Base-by-base conservation (phyloP, 2,329 filamentous ascomycete genomes). In the Myriosclerotinia duriaeana region DNA sequence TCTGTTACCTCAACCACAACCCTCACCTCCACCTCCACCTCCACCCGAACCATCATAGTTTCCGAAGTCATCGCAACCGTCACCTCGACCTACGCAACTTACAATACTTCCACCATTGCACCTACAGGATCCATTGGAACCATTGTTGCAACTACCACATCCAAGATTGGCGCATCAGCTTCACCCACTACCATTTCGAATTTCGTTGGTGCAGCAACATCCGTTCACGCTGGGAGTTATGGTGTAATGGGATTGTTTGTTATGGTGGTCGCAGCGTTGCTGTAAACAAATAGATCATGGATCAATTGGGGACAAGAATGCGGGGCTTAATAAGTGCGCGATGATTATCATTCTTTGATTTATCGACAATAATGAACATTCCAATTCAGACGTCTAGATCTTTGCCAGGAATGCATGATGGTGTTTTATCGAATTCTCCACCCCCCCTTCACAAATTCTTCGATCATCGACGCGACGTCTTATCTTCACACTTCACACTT, bases 1-100 rank as follows among this genome's bases (percentile, higher is more conserved):
- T 48, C 42, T 34, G 14, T 38, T 2, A 42, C 42, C 34, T 59
- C 63, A 20, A 60, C 42, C 1, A 65, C 46, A 3, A 65, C 63
- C 26, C 53, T n/a, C 53, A 60, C 54, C 8, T 42, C 54, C 14
- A 65, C 63, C 22, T 48, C 63, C 6, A 53, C 54, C 36, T 17
- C 20, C 15, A 65, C 63, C 26, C 63, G 54, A 30, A 65, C 63
- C 44, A 65, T 65, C 5, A 59, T 42, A 6, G 63, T 65, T 15
- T 65, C 63, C 15, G 34, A 65, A 53, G 54, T 65, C 26, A 20
- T 60, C 54, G 54, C 53, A 22, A 52, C 54, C 1, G 63, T 60
- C 15, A 65, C 63, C 9, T 60, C 63, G 2, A 65, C 63, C 36
- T 53, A 40, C 22, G 30, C 63, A 11, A 50, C 36, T n/a, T 53